phyloP scores from a whole-genome alignment of 2,329 filamentous ascomycete species.

The Colletotrichum sansevieriae region DNA sequence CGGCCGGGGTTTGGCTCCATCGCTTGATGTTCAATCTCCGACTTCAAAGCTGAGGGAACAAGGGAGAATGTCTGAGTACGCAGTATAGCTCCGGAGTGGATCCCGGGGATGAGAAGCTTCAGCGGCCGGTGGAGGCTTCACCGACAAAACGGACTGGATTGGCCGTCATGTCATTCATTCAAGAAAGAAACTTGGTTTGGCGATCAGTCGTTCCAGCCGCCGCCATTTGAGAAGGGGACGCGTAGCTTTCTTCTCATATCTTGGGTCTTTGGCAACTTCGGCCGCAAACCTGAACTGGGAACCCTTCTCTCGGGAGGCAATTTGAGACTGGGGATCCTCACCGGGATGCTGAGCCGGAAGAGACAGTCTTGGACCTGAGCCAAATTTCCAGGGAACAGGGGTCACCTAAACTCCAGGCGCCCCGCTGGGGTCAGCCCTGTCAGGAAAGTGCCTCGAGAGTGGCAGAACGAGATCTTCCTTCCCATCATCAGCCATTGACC shows the following conservation, averaged over 20 bases:
- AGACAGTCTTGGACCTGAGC: constrained; percentile 33
- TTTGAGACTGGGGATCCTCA: constrained; percentile 42
- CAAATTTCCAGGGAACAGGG: constrained; percentile 38
- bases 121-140: constrained; percentile 35
- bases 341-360: constrained; percentile 39
- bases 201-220: constrained; percentile 11
- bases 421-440: constrained; percentile 43
- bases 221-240: constrained; percentile 28
- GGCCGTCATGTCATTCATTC: constrained; percentile 22
- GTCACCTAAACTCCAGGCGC: constrained; percentile 29
- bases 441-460: constrained; percentile 25
- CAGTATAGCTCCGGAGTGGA: constrained; percentile 38
- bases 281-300: constrained; percentile 28
- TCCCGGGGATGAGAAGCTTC: constrained; percentile 36
- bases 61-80: constrained; percentile 25
- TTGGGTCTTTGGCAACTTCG: constrained; percentile 24
- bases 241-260: constrained; percentile 5
- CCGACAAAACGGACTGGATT: constrained; percentile 30
- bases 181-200: constrained; percentile 24
- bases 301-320: constrained; percentile 34
- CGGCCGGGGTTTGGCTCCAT: constrained; percentile 37
- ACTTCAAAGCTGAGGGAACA: constrained; percentile 33
- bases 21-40: constrained; percentile 41
- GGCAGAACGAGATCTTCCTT: constrained; percentile 33
- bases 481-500: constrained; percentile 38